Evolutionary conservation across 371 early-diverging fungal genomes (phyloP), one percentile per base, ranked within the genome.

Genomic region (Amoeboaphelidium occidentale): DNA sequence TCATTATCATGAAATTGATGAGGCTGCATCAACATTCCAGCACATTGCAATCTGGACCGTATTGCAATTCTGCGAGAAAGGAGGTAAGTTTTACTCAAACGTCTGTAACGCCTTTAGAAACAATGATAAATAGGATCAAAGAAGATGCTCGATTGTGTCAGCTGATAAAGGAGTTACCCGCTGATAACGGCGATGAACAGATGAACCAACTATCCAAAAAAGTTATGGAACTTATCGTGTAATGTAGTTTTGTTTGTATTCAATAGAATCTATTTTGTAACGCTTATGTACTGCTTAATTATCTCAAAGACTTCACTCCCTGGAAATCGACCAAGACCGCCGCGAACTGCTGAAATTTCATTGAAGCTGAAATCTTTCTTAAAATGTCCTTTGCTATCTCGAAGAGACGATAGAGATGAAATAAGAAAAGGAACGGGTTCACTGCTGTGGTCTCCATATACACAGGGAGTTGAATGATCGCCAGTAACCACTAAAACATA

Each of bases 11-110:
- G n/a, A n/a, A n/a, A n/a, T n/a, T n/a, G n/a, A n/a, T n/a, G n/a
- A n/a, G n/a, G n/a, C n/a, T n/a, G n/a, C n/a, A n/a, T n/a, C n/a
- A 49, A 75, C 79, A 20, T 79, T 81, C 55, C 78, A 79, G 53
- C 83, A 82, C 53, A 79, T 86, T 56, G 82, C 80, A 3, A 71
- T 86, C n/a, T 86, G 87, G 87, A 84, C 85, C 14, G 70, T 86
- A 51, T 75, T 81, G 26, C 81, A 83, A 61, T 77, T 83, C 55
- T 56, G 80, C 50, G 81, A 83, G 50, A 74, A 73, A 10, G 64
- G 58, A n/a, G n/a, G n/a, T n/a, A n/a, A n/a, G n/a, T n/a, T n/a
- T n/a, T n/a, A n/a, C n/a, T n/a, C n/a, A n/a, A n/a, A n/a, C n/a
- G n/a, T n/a, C n/a, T n/a, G n/a, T n/a, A n/a, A n/a, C n/a, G n/a